Conservation (phyloP, 371 early-diverging fungal genomes). For the Saksenaea oblongispora region DNA sequence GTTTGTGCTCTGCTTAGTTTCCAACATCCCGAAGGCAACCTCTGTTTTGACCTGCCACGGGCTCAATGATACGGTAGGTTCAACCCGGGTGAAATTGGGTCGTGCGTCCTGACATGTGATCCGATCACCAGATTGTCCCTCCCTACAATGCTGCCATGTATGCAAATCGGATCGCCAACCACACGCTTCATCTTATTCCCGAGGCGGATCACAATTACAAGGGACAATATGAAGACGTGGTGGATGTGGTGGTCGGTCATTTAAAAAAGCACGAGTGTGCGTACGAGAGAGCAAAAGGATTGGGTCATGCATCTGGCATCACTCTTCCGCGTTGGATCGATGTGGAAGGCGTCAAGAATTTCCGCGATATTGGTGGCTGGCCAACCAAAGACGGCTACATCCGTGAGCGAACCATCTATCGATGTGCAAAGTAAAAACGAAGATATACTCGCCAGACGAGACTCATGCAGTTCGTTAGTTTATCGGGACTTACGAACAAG, state of each 20-base stretch:
- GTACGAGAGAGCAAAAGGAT: conserved; percentile 37
- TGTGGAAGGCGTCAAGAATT: conserved; percentile 65
- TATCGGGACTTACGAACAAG: conserved; percentile 70
- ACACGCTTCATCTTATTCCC: conserved; percentile 46
- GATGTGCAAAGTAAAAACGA: conserved; percentile 31
- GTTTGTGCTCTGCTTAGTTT: conserved; percentile 26
- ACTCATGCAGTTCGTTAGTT: conserved; percentile 52
- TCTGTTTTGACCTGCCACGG: conserved; percentile 57
- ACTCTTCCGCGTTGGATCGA: conserved; percentile 45
- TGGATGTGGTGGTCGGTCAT: conserved; percentile 32
- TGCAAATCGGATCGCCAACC: conserved; percentile 48
- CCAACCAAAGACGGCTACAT: conserved; percentile 48
- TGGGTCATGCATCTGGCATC: conserved; percentile 31
- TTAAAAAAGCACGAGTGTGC: conserved; percentile 40
- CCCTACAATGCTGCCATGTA: conserved; percentile 50
- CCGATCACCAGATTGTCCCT: conserved; percentile 40
- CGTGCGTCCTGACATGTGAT: background rate
- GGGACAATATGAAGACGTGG: conserved; percentile 36
- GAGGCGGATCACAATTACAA: conserved; percentile 54
- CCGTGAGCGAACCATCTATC: conserved; percentile 43
- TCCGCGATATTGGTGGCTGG: conserved; percentile 65
- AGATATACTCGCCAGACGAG: background rate
- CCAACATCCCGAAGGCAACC: conserved; percentile 50
- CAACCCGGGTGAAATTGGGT: background rate
- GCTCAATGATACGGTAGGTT: conserved; percentile 45